Evolutionary conservation across 2,329 filamentous ascomycete genomes (phyloP).

Genomic region (Fusarium irregulare): DNA sequence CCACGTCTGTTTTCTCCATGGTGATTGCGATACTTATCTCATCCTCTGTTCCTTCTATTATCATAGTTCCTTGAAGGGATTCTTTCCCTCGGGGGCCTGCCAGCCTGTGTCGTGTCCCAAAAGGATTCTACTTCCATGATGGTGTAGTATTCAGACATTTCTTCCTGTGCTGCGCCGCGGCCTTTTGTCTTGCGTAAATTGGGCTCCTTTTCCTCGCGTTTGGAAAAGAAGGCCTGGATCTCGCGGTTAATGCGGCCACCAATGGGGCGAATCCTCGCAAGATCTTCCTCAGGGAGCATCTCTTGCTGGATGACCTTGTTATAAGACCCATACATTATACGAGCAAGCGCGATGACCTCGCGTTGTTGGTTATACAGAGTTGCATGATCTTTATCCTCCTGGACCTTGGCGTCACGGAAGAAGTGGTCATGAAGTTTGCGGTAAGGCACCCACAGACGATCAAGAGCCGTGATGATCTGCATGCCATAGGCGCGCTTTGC

Average conservation of each 20-base stretch:
- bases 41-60: not conserved
- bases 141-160: slow-evolving; percentile 32
- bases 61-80: not conserved
- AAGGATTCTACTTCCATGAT: slow-evolving; percentile 42
- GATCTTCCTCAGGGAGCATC: slow-evolving; percentile 52
- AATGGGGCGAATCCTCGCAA: slow-evolving; percentile 49
- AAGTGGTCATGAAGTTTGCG: slow-evolving; percentile 53
- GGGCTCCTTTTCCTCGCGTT: slow-evolving; percentile 51
- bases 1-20: not conserved
- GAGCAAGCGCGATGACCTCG: slow-evolving; percentile 59
- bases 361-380: slow-evolving; percentile 51
- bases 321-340: slow-evolving; percentile 58
- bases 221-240: slow-evolving; percentile 51
- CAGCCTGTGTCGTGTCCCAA: slow-evolving; percentile 49
- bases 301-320: slow-evolving; percentile 58
- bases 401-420: slow-evolving; percentile 46
- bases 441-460: slow-evolving; percentile 63
- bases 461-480: slow-evolving; percentile 63
- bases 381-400: slow-evolving; percentile 42
- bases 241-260: slow-evolving; percentile 54
- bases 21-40: not conserved
- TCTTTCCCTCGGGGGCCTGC: not conserved
- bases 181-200: slow-evolving; percentile 43
- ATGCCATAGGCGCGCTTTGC: slow-evolving; percentile 59
- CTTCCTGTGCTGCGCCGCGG: slow-evolving; percentile 34